A percentile compares a stretch with the other conserved stretches of the same genome.
phyloP scores from a whole-genome alignment of 2,329 filamentous ascomycete genomes.

The Nannizziopsis arthrosporioides region DNA sequence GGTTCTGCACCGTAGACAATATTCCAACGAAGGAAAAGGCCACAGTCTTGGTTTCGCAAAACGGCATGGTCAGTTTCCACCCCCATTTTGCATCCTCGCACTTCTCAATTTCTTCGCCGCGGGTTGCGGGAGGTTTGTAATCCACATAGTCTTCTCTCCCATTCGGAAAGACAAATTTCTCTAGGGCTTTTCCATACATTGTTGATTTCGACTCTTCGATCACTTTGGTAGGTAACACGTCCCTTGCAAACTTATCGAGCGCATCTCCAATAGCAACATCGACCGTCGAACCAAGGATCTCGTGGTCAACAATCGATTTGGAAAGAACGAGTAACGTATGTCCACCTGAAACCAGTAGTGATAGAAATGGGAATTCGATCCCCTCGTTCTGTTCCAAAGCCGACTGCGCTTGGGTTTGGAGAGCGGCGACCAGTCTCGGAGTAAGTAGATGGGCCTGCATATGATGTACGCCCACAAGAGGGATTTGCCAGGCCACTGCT shows the following conservation, averaged over 20 bases:
- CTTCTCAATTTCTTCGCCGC: constrained; percentile 47
- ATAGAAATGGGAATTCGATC: constrained; percentile 55
- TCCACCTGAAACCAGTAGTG: constrained; percentile 79
- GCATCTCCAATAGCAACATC: constrained; percentile 84
- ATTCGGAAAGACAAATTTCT: constrained; percentile 62
- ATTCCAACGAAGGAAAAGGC: constrained; percentile 66
- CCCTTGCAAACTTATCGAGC: constrained; percentile 74
- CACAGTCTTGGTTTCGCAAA: constrained; percentile 48
- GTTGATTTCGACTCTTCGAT: constrained; percentile 48
- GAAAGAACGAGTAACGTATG: constrained; percentile 82
- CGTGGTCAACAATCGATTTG: constrained; percentile 53
- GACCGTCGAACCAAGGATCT: constrained; percentile 57
- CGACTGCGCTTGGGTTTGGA: constrained; percentile 24
- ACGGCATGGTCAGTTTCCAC: constrained; percentile 60
- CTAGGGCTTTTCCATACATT: constrained; percentile 71
- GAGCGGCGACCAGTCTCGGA: constrained; percentile 59
- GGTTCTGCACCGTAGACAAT: constrained; percentile 51
- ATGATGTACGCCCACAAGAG: constrained; percentile 79
- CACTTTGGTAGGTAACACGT: constrained; percentile 54
- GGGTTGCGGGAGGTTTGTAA: constrained; percentile 49
- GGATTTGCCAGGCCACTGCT: constrained; percentile 68
- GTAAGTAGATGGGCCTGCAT: constrained; percentile 97
- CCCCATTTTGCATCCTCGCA: constrained; percentile 40
- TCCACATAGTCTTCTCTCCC: constrained; percentile 27
- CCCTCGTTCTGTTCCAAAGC: background rate